Conservation (phyloP, 164 flowering plant species). For the Vitis labrusca region DNA sequence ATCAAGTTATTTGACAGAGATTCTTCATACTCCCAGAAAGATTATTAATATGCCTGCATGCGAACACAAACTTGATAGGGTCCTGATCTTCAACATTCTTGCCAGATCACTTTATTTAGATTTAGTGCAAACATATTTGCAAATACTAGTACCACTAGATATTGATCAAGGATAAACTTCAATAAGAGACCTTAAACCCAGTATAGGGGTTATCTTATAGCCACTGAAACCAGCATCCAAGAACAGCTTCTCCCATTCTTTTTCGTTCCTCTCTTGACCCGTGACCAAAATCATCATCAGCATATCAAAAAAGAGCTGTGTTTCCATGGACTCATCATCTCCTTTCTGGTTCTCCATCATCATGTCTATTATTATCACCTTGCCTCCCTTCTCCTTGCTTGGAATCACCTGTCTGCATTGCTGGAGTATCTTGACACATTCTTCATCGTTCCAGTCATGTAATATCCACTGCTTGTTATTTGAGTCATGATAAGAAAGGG, state of each 20-base stretch:
- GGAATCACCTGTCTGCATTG: constrained; percentile 16
- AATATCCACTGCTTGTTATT: constrained; percentile 15
- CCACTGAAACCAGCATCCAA: constrained; percentile 22
- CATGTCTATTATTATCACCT: constrained; percentile 28
- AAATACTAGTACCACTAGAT: background rate
- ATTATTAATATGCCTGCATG: too few relatives aligned
- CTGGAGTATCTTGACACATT: constrained; percentile 17
- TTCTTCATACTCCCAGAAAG: too few relatives aligned
- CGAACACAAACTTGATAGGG: too few relatives aligned
- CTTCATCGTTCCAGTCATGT: constrained; percentile 25
- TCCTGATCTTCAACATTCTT: too few relatives aligned
- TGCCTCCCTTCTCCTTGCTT: constrained; percentile 11
- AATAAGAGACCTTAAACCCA: constrained; percentile 27
- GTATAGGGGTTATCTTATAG: constrained; percentile 16
- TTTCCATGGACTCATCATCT: constrained; percentile 3
- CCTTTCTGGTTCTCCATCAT: constrained; percentile 4
- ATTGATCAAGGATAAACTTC: constrained; percentile 24
- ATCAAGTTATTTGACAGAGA: too few relatives aligned
- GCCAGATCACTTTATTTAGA: too few relatives aligned
- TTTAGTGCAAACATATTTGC: too few relatives aligned
- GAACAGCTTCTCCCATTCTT: constrained; percentile 26
- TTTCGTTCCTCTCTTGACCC: background rate
- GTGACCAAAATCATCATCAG: too few relatives aligned
- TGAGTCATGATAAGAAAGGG: background rate
- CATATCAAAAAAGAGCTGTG: constrained; percentile 15